phyloP scores from a whole-genome alignment of 2,329 filamentous ascomycete species.

The Aureobasidium vineae region DNA sequence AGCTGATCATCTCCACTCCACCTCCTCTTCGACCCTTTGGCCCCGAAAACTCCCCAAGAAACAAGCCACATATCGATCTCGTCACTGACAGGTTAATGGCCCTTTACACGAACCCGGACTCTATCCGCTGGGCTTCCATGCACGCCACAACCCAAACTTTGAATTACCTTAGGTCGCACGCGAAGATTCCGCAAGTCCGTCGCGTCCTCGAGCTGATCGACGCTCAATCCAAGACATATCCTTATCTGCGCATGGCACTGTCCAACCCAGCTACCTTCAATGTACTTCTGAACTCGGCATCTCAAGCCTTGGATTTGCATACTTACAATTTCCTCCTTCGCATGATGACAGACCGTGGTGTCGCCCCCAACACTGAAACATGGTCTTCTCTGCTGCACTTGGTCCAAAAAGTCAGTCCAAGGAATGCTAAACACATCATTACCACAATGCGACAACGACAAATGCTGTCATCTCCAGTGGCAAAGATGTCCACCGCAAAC shows the following conservation, averaged over 20 bases:
- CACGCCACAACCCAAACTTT: conserved; percentile 31
- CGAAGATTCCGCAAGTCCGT: conserved; percentile 29
- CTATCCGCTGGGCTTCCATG: conserved; percentile 28
- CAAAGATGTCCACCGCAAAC: conserved; percentile 15
- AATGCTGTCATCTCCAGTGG: conserved; percentile 29
- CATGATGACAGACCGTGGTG: conserved; percentile 31
- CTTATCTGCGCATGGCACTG: neutral
- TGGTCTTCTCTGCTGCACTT: conserved; percentile 30
- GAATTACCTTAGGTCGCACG: conserved; percentile 30
- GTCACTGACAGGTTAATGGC: conserved; percentile 29
- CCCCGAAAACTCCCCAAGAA: neutral
- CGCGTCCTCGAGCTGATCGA: conserved; percentile 30
- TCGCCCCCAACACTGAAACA: conserved; percentile 30
- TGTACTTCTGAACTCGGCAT: conserved; percentile 31
- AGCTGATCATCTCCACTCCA: neutral
- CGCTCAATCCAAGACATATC: neutral
- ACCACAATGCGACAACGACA: conserved; percentile 32
- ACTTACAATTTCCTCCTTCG: conserved; percentile 34
- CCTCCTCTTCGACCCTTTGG: neutral
- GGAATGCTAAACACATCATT: conserved; percentile 27
- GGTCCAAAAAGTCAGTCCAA: neutral
- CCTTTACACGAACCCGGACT: conserved; percentile 27
- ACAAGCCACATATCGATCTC: conserved; percentile 27
- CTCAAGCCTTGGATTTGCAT: conserved; percentile 32
- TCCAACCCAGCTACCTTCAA: conserved; percentile 30